phyloP scores from a whole-genome alignment of 2,329 filamentous ascomycete species.

The Helicocarpus griseus region DNA sequence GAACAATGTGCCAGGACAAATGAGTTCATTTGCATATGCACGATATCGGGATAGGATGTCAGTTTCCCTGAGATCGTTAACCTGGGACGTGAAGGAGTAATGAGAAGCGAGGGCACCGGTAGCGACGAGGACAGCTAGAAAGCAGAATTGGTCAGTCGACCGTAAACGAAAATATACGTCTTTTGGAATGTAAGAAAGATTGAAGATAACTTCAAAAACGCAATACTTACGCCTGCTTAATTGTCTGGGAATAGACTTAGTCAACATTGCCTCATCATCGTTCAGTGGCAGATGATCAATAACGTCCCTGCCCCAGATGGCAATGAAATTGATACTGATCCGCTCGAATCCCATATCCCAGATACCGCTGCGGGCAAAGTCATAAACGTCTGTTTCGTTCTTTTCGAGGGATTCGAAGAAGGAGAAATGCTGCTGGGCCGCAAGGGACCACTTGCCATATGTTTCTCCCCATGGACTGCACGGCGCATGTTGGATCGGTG shows the following conservation, averaged over 20 bases:
- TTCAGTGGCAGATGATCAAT: slow-evolving; percentile 28
- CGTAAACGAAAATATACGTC: slow-evolving; percentile 47
- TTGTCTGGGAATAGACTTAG: background rate
- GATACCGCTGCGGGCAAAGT: slow-evolving; percentile 11
- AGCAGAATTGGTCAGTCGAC: slow-evolving; percentile 15
- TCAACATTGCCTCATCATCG: slow-evolving; percentile 1
- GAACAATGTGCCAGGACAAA: slow-evolving; percentile 28
- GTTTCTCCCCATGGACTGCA: slow-evolving; percentile 38
- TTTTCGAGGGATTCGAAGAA: slow-evolving; percentile 43
- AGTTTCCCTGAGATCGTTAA: slow-evolving; percentile 21
- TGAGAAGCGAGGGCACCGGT: background rate
- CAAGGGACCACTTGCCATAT: slow-evolving; percentile 43
- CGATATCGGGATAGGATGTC: slow-evolving; percentile 47
- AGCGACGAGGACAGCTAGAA: slow-evolving; percentile 1
- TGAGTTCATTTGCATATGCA: slow-evolving; percentile 43
- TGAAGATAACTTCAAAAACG: no score
- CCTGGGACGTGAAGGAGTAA: background rate
- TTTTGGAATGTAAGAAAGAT: background rate
- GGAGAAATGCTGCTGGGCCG: slow-evolving; percentile 35
- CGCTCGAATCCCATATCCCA: slow-evolving; percentile 30
- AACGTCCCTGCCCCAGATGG: slow-evolving; percentile 45
- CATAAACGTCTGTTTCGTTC: slow-evolving; percentile 38
- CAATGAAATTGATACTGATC: slow-evolving; percentile 47
- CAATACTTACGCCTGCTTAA: background rate
- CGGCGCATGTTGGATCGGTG: slow-evolving; percentile 40